Conservation (phyloP, 2,329 filamentous ascomycete species). For the Lecanoromycetidae sp. region DNA sequence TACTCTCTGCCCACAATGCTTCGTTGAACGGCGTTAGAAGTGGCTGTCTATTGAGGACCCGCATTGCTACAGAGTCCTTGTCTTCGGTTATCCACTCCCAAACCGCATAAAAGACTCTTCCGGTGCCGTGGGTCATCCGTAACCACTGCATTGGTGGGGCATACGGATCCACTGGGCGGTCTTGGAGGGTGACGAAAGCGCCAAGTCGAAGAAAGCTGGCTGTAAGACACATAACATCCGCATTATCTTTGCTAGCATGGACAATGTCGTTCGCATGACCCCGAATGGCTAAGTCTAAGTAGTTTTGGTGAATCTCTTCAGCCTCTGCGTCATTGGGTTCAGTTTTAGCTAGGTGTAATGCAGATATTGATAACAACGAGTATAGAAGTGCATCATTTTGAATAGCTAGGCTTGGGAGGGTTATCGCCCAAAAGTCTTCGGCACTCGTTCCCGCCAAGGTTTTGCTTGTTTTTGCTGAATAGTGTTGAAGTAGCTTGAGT, state of each 20-base stretch:
- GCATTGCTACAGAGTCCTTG: conserved; percentile 1
- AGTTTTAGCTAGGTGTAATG: conserved; percentile 3
- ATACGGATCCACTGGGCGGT: conserved; percentile 21
- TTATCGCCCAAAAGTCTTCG: not conserved
- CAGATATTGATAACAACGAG: conserved; percentile 1
- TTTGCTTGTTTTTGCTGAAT: not conserved
- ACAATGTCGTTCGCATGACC: conserved; percentile 23
- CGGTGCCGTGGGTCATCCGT: conserved; percentile 22
- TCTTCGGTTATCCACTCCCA: conserved; percentile 2
- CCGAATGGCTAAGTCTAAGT: conserved; percentile 20
- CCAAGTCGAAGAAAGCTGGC: conserved; percentile 23
- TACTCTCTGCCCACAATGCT: not conserved
- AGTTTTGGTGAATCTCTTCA: conserved; percentile 12
- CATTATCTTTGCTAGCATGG: conserved; percentile 20
- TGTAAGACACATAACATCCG: conserved; percentile 23
- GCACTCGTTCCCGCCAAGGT: not conserved
- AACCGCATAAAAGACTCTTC: conserved; percentile 19
- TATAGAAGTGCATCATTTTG: conserved; percentile 10
- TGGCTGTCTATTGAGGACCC: not conserved
- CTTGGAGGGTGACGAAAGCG: conserved; percentile 23
- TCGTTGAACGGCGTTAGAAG: not conserved
- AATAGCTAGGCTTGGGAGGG: conserved; percentile 2
- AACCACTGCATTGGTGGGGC: conserved; percentile 25
- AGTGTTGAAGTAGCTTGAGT: conserved; percentile 12
- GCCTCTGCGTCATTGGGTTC: not conserved